Base-by-base conservation (phyloP, 192 early-diverging fungal species). In the Rhizophlyctis rosea region DNA sequence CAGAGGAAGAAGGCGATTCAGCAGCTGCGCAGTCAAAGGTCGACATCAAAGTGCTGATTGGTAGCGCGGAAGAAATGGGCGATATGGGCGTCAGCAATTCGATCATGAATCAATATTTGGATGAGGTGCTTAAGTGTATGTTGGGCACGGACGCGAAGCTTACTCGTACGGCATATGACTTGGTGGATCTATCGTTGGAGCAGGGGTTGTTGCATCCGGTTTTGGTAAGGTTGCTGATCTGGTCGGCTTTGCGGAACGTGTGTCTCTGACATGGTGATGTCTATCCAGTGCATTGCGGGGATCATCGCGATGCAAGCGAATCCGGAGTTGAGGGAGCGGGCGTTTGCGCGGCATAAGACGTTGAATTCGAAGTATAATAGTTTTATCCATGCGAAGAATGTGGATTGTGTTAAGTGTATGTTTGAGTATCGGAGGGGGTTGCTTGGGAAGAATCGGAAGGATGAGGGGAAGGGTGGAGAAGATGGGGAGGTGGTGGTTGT, bases 141-240 rank as follows among this genome's bases (percentile, higher is more conserved):
- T 76, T 96, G 34, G 64, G 68, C 34, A 62, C 56, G 23, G 76
- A 86, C 34, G 54, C 64, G 2, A 30, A 72, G n/a, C 73, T 98
- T n/a, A 84, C 87, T 28, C 68, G 67, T 7, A 72, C 80, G 0
- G 87, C 91, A 5, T 90, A 96, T 59, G 88, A 94, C 52, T 89
- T 92, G 0, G 77, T 96, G 4, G 75, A 76, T 4, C 76, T 88
- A n/a, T 89, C 94, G 29, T 68, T 94, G n/a, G 85, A 90, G 55
- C 93, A 96, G 64, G 94, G 94, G 0, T 75, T 96, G 23, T 92
- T 89, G 9, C 93, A 96, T 69, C 96, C 96, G 4, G 77, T 91
- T 14, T 71, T 85, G 59, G 86, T 88, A 62, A 61, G 70, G n/a
- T 68, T 31, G 29, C 7, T 11, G 35, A 11, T 36, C 4, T n/a